Evolutionary conservation across 1,284 basidiomycete genomes (phyloP).

Genomic region (Trametes pubescens): DNA sequence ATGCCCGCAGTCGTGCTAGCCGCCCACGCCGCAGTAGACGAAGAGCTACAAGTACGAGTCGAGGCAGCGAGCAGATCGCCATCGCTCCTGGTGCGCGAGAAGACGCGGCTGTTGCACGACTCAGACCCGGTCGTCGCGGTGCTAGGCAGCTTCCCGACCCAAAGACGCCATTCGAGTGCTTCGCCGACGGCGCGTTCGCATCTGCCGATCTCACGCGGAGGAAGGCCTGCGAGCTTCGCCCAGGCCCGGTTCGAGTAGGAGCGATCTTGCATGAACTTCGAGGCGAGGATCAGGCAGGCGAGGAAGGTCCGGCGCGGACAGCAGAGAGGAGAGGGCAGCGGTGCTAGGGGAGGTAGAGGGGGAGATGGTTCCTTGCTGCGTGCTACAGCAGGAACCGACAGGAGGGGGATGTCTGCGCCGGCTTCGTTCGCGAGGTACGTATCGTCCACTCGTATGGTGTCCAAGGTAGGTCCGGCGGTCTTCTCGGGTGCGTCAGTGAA

Average conservation of each 20-base stretch:
- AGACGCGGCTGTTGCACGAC: constrained; percentile 19
- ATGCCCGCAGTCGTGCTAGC: constrained; percentile 21
- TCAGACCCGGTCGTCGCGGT: constrained; percentile 17
- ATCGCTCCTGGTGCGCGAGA: constrained; percentile 39
- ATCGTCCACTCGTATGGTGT: constrained; percentile 26
- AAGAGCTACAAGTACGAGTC: constrained; percentile 26
- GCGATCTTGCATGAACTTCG: constrained; percentile 93
- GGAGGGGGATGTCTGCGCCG: neutral
- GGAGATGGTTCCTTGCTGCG: constrained; percentile 34
- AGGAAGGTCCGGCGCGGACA: constrained; percentile 91
- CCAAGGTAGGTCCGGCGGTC: constrained; percentile 18
- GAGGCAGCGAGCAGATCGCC: constrained; percentile 30
- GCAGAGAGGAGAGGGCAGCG: constrained; percentile 75
- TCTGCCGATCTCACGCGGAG: constrained; percentile 79
- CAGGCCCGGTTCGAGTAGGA: constrained; percentile 94
- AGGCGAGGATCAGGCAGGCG: constrained; percentile 86
- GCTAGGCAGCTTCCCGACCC: constrained; percentile 71
- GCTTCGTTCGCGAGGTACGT: constrained; percentile 12
- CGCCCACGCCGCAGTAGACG: constrained; percentile 33
- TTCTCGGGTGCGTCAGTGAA: constrained; percentile 26
- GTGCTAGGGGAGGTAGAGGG: constrained; percentile 52
- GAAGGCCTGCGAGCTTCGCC: constrained; percentile 85
- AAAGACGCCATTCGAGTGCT: constrained; percentile 82
- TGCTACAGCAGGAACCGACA: constrained; percentile 18
- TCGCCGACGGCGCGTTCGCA: constrained; percentile 84